A percentile compares a stretch with the other conserved stretches of the same genome.
phyloP scores from a whole-genome alignment of 371 early-diverging fungal species.

The Mucor saturninus region DNA sequence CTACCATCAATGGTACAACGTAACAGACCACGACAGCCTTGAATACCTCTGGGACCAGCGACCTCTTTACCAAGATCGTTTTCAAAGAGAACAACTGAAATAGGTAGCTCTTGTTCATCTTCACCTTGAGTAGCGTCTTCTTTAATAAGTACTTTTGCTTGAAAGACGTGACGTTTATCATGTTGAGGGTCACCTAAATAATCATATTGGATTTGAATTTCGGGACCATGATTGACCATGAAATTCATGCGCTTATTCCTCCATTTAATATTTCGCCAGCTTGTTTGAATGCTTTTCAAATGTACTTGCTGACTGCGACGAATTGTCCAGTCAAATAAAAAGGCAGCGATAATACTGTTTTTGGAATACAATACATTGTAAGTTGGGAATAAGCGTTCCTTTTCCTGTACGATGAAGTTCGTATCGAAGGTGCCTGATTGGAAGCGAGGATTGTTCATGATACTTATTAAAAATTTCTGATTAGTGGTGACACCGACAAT shows the following conservation, averaged over 20 bases:
- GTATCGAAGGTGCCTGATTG: conserved; percentile 65
- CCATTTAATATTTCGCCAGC: conserved; percentile 66
- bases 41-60: conserved; percentile 35
- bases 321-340: conserved; percentile 61
- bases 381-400: conserved; percentile 30
- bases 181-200: conserved; percentile 43
- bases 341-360: conserved; percentile 42
- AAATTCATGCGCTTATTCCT: conserved; percentile 48
- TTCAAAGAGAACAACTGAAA: conserved; percentile 29
- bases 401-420: conserved; percentile 58
- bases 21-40: conserved; percentile 46
- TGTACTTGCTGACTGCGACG: conserved; percentile 53
- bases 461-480: conserved; percentile 63
- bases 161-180: conserved; percentile 45
- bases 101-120: conserved; percentile 17
- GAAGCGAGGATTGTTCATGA: conserved; percentile 63
- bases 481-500: conserved; percentile 72
- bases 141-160: conserved; percentile 35
- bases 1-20: conserved; percentile 59
- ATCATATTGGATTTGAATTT: conserved; percentile 49
- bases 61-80: conserved; percentile 31
- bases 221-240: conserved; percentile 34
- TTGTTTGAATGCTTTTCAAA: conserved; percentile 55
- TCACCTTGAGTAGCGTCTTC: conserved; percentile 24
- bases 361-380: conserved; percentile 22